A percentile compares a stretch with the other conserved stretches of the same genome.
phyloP scores from a whole-genome alignment of 2,329 filamentous ascomycete genomes.

The Alternaria viburni region DNA sequence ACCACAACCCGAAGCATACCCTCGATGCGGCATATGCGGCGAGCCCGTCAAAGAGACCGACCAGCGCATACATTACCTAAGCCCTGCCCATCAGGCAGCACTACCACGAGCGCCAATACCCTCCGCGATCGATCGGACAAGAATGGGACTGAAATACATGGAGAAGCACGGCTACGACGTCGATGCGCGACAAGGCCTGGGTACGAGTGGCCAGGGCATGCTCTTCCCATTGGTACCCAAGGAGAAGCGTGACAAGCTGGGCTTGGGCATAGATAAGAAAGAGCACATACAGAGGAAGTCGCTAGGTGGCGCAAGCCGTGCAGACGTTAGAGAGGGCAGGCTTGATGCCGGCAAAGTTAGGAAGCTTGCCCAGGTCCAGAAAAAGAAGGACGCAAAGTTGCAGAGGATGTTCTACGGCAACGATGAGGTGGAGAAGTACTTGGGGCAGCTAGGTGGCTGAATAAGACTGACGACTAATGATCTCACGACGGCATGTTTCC shows the following conservation, averaged over 20 bases:
- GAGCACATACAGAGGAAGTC: constrained; percentile 49
- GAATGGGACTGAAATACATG: constrained; percentile 73
- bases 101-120: constrained; percentile 74
- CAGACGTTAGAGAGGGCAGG: constrained; percentile 41
- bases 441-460: constrained; percentile 54
- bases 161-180: constrained; percentile 76
- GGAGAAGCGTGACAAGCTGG: constrained; percentile 75
- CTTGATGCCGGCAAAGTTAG: constrained; percentile 75
- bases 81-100: constrained; percentile 73
- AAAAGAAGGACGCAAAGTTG: constrained; percentile 67
- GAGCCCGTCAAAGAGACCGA: constrained; percentile 38
- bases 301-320: constrained; percentile 44
- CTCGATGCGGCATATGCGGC: constrained; percentile 46
- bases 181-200: constrained; percentile 74
- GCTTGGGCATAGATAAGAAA: constrained; percentile 66
- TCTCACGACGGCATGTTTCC: rapidly evolving
- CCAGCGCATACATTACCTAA: constrained; percentile 60
- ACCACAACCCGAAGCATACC: constrained; percentile 26
- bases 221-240: constrained; percentile 75
- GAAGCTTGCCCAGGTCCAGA: constrained; percentile 67
- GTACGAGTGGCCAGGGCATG: constrained; percentile 71
- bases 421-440: constrained; percentile 77
- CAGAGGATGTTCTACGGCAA: constrained; percentile 75
- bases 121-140: constrained; percentile 71
- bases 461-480: neutral